Evolutionary conservation across 2,329 filamentous ascomycete species (phyloP).

Genomic region (Dothideomycetidae sp.): DNA sequence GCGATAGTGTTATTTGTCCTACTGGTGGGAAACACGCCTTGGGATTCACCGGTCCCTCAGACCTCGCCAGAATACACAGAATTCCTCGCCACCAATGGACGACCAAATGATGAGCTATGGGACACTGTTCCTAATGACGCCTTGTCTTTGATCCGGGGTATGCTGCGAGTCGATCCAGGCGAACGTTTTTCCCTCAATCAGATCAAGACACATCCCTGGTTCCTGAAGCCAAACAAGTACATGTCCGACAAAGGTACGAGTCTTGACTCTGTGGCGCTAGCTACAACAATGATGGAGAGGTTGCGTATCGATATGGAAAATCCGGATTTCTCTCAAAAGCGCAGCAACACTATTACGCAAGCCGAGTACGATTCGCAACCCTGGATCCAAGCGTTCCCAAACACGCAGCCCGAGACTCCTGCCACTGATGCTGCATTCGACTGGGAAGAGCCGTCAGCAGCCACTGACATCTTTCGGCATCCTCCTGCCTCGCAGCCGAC

Average conservation of each 20-base stretch:
- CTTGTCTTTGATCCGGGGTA: constrained; percentile 73
- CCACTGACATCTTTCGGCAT: constrained; percentile 27
- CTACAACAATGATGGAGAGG: constrained; percentile 88
- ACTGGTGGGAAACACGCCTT: constrained; percentile 89
- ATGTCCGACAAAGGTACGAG: constrained; percentile 60
- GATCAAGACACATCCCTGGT: constrained; percentile 89
- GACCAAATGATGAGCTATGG: constrained; percentile 74
- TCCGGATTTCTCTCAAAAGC: constrained; percentile 37
- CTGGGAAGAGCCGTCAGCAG: constrained; percentile 60
- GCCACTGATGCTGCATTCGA: constrained; percentile 62
- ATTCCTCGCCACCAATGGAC: constrained; percentile 66
- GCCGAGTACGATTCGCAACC: constrained; percentile 13
- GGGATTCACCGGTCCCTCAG: constrained; percentile 71
- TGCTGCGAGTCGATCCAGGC: constrained; percentile 68
- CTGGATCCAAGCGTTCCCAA: constrained; percentile 43
- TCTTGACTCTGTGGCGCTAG: constrained; percentile 65
- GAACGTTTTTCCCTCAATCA: constrained; percentile 74
- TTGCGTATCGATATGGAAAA: constrained; percentile 78
- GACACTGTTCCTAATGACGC: constrained; percentile 57
- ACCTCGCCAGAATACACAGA: constrained; percentile 85
- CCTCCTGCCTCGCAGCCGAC: constrained; percentile 38
- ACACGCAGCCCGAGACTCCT: constrained; percentile 75
- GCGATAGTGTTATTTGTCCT: constrained; percentile 96
- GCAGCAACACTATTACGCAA: constrained; percentile 16
- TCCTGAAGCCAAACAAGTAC: constrained; percentile 66